phyloP scores from a whole-genome alignment of 2,329 filamentous ascomycete genomes.

The Grosmannia penicillata region DNA sequence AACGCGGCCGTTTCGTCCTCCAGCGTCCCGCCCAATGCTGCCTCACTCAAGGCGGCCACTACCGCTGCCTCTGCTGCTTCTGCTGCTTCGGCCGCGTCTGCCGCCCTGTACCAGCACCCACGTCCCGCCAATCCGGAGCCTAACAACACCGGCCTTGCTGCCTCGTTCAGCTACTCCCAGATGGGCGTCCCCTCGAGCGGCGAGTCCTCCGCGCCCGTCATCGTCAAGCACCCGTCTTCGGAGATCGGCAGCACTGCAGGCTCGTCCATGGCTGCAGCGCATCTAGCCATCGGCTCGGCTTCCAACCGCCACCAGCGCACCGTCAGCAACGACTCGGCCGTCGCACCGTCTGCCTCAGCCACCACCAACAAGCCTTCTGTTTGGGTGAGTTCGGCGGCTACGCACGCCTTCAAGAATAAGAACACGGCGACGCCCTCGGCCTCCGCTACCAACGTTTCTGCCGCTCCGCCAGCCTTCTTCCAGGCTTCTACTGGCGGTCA shows the following conservation, averaged over 20 bases:
- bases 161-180: background rate
- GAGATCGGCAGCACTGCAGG: slow-evolving; percentile 40
- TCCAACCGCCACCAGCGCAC: slow-evolving; percentile 24
- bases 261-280: slow-evolving; percentile 53
- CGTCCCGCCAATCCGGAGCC: background rate
- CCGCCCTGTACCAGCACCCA: background rate
- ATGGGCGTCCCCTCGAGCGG: no score
- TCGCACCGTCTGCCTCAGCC: slow-evolving; percentile 26
- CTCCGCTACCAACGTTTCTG: no score
- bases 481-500: no score
- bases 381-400: slow-evolving; percentile 56
- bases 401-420: slow-evolving; percentile 25
- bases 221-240: background rate
- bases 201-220: background rate
- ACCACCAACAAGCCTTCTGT: slow-evolving; percentile 47
- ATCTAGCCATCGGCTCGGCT: slow-evolving; percentile 29
- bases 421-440: slow-evolving; percentile 4
- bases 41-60: slow-evolving; percentile 8
- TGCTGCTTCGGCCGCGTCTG: slow-evolving; percentile 1
- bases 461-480: no score
- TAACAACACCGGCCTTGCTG: background rate
- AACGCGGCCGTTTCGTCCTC: no score
- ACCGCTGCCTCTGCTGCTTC: slow-evolving; percentile 8
- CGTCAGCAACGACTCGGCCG: slow-evolving; percentile 16
- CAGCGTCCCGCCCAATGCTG: slow-evolving; percentile 1